Base-by-base conservation (phyloP, 2,329 filamentous ascomycete genomes). In the Pseudocercospora musae region DNA sequence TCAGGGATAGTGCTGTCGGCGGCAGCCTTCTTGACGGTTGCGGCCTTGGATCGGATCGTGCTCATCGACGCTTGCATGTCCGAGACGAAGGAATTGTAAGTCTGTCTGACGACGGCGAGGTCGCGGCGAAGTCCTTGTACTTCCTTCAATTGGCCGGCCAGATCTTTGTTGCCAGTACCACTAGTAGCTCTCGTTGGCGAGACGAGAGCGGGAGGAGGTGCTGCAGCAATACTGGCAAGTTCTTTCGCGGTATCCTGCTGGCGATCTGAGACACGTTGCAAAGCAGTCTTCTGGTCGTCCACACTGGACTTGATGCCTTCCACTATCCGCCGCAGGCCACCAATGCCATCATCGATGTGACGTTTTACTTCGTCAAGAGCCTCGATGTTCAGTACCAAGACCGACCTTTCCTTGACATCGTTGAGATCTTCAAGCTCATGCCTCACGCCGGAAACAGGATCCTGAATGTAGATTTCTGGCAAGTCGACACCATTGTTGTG, bases 381-480 rank as follows among this genome's bases (percentile, higher is more conserved):
- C 73, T 99, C 95, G 0, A 98, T 85, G 70, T 99, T 99, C 46
- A 99, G 81, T 0, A 95, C 96, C n/a, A 99, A 82, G 0, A 99
- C 95, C 1, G 92, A 92, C 29, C 94, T 87, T 75, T 99, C 95
- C 77, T 96, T 97, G 71, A 99, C 90, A 73, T 99, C 95, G 18
- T 82, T 86, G 29, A 99, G 81, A 73, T 99, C 95, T 75, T 99
- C 95, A 23, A 99, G 80, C 78, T 99, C 95, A 75, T 99, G 94
- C 15, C 95, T 89, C n/a, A 99, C 90, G 0, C 95, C 95, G 8
- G 95, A 98, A 2, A 97, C 85, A 0, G 93, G 89, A 74, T 99
- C 95, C 75, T 99, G 95, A 15, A 99, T 95, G 75, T 99, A 97
- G 15, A 99, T 98, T 71, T 99, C 95, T 0, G 95, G 95, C 50